Conservation (phyloP, 306 rosid genomes). For the Quercus alba region DNA sequence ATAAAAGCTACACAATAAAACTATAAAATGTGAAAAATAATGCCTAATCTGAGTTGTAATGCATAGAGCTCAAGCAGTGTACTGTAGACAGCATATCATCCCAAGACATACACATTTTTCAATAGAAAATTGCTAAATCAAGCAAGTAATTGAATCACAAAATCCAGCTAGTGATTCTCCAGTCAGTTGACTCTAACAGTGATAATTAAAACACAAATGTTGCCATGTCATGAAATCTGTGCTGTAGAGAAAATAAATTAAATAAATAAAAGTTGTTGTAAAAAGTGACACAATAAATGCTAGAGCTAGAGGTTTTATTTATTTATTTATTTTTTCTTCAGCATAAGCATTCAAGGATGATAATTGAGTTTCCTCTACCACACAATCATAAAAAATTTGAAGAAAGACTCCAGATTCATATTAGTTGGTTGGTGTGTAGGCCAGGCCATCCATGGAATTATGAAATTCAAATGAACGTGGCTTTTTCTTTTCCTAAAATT, state of each 20-base stretch:
- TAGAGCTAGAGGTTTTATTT: background rate
- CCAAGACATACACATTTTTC: background rate
- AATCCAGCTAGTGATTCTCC: background rate
- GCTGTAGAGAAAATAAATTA: background rate
- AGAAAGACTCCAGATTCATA: background rate
- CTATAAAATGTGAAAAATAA: background rate
- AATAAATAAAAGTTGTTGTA: background rate
- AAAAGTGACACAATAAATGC: background rate
- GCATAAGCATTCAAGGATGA: background rate
- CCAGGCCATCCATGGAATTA: too few species aligned
- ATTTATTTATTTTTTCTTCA: background rate
- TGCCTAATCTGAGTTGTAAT: background rate
- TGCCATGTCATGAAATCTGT: background rate
- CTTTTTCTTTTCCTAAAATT: too few species aligned
- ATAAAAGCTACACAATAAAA: background rate
- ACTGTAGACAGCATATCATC: background rate
- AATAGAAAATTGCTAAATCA: too few species aligned
- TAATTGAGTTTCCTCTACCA: background rate
- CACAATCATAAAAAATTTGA: too few species aligned
- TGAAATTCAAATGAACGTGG: too few species aligned
- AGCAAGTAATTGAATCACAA: background rate
- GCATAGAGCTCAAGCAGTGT: too few species aligned
- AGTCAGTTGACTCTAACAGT: background rate
- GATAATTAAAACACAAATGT: background rate
- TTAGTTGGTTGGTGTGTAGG: too few species aligned